These are phyloP conservation scores for Saccharomycopsis babjevae DNA, from an alignment of 805 yeast genomes.

Conservation along the genomic window DNA sequence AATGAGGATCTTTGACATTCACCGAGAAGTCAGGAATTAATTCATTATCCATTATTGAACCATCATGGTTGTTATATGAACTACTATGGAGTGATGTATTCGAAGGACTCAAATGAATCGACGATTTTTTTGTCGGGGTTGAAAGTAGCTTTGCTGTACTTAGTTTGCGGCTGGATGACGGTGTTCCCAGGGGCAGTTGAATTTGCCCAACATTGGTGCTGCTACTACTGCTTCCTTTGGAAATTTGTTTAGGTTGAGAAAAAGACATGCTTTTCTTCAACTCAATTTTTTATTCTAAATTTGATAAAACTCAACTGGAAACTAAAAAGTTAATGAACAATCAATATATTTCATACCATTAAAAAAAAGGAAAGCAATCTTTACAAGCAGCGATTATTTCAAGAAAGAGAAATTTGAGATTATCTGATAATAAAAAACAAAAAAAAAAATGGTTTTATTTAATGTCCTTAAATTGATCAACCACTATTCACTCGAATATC, in stretches of 20 bases:
- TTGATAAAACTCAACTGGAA: not conserved
- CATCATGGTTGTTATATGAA: not conserved
- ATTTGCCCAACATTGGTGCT: not conserved
- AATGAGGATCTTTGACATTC: slow-evolving; percentile 12
- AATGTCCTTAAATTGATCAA: too few relatives aligned
- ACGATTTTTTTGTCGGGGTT: slow-evolving; percentile 9
- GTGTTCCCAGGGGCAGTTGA: not conserved
- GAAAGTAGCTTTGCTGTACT: slow-evolving; percentile 15
- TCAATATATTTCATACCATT: too few relatives aligned
- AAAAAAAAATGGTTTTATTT: not conserved
- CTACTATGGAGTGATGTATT: slow-evolving; percentile 13
- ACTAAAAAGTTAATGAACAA: not conserved
- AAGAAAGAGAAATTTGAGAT: too few relatives aligned
- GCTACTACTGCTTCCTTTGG: not conserved
- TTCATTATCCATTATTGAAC: not conserved
- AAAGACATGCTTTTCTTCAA: not conserved
- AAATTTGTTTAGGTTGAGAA: not conserved
- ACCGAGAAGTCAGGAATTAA: slow-evolving; percentile 16
- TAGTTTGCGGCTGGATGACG: slow-evolving; percentile 4
- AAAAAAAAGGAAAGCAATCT: too few relatives aligned
- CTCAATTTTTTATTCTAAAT: too few relatives aligned
- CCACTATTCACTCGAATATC: too few relatives aligned
- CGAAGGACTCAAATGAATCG: slow-evolving; percentile 15
- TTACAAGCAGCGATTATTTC: too few relatives aligned
- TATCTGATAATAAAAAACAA: not conserved